Conservation (phyloP, 192 early-diverging fungal genomes). For the Linnemannia schmuckeri region DNA sequence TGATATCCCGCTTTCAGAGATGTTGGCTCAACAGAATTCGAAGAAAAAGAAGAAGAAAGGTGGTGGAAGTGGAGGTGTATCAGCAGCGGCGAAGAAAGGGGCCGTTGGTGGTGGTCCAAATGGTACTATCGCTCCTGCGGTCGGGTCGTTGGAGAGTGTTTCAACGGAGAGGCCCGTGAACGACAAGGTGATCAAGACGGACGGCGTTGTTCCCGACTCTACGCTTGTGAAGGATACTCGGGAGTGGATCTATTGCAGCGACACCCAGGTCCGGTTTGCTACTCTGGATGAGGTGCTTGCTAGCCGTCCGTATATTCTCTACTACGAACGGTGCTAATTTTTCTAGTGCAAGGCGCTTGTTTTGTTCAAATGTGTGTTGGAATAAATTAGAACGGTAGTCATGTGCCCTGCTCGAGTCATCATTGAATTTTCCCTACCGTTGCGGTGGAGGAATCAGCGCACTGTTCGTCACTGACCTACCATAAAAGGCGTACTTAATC, state of each 20-base stretch:
- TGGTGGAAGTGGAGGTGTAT: background rate
- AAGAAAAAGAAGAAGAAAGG: constrained; percentile 19
- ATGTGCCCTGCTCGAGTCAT: constrained; percentile 1
- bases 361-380: background rate
- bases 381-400: background rate
- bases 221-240: constrained; percentile 4
- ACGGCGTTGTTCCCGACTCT: background rate
- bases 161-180: background rate
- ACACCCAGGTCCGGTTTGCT: constrained; percentile 45
- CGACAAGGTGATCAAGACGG: no score
- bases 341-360: background rate
- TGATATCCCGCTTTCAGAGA: constrained; percentile 25
- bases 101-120: background rate
- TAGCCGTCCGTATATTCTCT: constrained; percentile 56
- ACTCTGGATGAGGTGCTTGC: constrained; percentile 50
- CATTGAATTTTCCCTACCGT: background rate
- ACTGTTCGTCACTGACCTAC: background rate
- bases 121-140: background rate
- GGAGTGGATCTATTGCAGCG: constrained; percentile 60
- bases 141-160: background rate
- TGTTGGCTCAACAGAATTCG: constrained; percentile 23
- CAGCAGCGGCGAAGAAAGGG: constrained; percentile 4
- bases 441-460: background rate
- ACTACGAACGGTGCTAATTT: constrained; percentile 54
- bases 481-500: background rate